Percentiles rank a stretch among this genome's conserved stretches.
Evolutionary conservation across 768 basidiomycete genomes (phyloP).

Genomic region (Termitomyces heimii): DNA sequence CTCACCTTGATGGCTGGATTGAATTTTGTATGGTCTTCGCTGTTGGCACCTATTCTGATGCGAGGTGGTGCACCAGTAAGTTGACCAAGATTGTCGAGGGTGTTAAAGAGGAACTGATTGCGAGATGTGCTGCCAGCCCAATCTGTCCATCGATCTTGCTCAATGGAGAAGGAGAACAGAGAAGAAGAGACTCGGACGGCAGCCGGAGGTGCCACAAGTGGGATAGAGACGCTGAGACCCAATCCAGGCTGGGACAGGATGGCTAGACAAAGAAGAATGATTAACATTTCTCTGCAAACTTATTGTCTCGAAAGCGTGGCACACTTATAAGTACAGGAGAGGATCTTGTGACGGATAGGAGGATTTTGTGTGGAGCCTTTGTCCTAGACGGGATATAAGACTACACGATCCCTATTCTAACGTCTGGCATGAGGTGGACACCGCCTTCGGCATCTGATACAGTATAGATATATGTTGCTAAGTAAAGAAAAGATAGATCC

Average conservation of each 20-base stretch:
- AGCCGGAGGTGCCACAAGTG: slow-evolving; percentile 5
- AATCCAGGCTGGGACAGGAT: slow-evolving; percentile 1
- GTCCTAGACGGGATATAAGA: slow-evolving; percentile 1
- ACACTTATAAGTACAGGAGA: slow-evolving; percentile 1
- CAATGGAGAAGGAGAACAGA: slow-evolving; percentile 60
- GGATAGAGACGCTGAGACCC: slow-evolving; percentile 5
- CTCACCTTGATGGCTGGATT: slow-evolving; percentile 39
- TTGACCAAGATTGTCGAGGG: slow-evolving; percentile 47
- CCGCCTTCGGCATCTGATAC: neutral
- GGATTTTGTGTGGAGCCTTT: neutral
- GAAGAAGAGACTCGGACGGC: slow-evolving; percentile 18
- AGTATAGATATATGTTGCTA: neutral
- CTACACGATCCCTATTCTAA: slow-evolving; percentile 2
- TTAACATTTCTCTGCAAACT: neutral
- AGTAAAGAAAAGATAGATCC: neutral
- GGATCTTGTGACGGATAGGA: slow-evolving; percentile 1
- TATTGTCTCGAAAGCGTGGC: neutral
- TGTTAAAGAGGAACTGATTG: slow-evolving; percentile 58
- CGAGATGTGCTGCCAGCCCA: slow-evolving; percentile 50
- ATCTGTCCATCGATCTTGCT: slow-evolving; percentile 66
- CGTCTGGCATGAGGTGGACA: neutral
- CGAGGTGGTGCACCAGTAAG: slow-evolving; percentile 48
- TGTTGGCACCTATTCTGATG: slow-evolving; percentile 56
- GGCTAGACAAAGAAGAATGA: slow-evolving; percentile 3
- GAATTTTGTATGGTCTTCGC: slow-evolving; percentile 55